Percentiles rank a stretch among this genome's conserved stretches.
These are phyloP conservation scores for Vanrija pseudolonga DNA, from an alignment of 1,284 basidiomycete species.

Conservation along the genomic window DNA sequence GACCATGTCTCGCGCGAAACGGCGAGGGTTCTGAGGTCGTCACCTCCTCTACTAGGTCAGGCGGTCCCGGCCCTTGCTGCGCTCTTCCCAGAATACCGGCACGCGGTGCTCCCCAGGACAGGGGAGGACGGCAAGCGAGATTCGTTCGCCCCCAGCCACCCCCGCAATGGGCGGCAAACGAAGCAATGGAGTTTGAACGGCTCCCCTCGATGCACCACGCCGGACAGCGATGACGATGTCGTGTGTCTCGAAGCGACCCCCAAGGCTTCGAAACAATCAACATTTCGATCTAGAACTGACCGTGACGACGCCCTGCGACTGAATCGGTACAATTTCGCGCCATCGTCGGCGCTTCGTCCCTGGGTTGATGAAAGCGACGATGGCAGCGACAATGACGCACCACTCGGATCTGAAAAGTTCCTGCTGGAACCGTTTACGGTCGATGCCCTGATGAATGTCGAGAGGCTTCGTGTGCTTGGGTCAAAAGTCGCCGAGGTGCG, in stretches of 20 bases:
- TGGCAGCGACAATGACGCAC: background rate
- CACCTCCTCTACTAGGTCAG: background rate
- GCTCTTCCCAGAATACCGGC: conserved; percentile 18
- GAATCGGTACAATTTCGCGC: background rate
- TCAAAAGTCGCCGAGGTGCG: conserved; percentile 18
- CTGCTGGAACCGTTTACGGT: background rate
- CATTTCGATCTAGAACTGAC: background rate
- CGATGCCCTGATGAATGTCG: background rate
- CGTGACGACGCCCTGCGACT: background rate
- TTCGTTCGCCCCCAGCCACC: background rate
- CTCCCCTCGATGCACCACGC: too few relatives aligned
- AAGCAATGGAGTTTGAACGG: background rate
- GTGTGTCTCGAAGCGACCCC: background rate
- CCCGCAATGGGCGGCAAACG: background rate
- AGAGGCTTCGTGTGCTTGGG: background rate
- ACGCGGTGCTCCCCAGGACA: background rate
- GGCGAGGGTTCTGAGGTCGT: background rate
- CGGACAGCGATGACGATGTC: background rate
- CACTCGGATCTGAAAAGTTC: background rate
- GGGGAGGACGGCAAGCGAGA: background rate
- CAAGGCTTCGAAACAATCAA: background rate
- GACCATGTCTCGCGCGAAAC: conserved; percentile 36
- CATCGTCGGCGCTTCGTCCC: background rate
- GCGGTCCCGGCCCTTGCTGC: conserved; percentile 5
- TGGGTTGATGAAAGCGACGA: background rate